Conservation (phyloP, 441 rosid genomes). For the Croton laevigatus region DNA sequence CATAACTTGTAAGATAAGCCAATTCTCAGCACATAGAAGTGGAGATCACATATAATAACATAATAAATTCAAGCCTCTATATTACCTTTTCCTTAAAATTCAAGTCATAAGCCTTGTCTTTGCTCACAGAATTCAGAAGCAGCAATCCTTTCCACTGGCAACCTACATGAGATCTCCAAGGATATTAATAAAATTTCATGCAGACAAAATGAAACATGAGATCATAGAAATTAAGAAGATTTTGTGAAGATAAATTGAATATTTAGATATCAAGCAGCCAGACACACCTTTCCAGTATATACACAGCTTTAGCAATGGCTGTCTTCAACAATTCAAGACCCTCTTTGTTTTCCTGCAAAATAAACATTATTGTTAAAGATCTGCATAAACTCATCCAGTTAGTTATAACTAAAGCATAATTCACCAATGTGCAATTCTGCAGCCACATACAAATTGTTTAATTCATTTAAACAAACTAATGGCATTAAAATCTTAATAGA, state of each 20-base stretch:
- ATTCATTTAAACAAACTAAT: not conserved
- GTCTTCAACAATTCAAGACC: constrained; percentile 93
- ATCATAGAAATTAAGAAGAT: too few species aligned
- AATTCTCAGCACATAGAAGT: too few species aligned
- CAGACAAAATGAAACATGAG: too few species aligned
- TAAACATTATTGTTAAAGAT: not conserved
- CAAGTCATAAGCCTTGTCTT: constrained; percentile 81
- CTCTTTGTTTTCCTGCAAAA: constrained; percentile 88
- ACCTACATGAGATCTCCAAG: constrained; percentile 40
- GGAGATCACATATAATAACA: too few species aligned
- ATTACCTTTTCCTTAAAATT: constrained; percentile 95
- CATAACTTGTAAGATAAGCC: too few species aligned
- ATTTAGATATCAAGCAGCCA: too few species aligned
- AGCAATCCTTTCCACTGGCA: constrained; percentile 98
- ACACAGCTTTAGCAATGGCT: constrained; percentile 95
- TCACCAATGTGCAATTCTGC: not conserved
- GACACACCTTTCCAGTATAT: constrained; percentile 66
- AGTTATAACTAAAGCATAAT: not conserved
- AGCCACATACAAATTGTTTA: not conserved
- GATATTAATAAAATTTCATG: too few species aligned
- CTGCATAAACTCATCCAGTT: not conserved
- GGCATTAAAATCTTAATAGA: not conserved
- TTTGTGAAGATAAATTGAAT: too few species aligned
- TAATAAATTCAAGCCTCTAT: not conserved
- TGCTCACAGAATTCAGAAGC: constrained; percentile 84